Evolutionary conservation across 1,139 yeast species (phyloP).

Genomic region (Geotrichum citri-aurantii): DNA sequence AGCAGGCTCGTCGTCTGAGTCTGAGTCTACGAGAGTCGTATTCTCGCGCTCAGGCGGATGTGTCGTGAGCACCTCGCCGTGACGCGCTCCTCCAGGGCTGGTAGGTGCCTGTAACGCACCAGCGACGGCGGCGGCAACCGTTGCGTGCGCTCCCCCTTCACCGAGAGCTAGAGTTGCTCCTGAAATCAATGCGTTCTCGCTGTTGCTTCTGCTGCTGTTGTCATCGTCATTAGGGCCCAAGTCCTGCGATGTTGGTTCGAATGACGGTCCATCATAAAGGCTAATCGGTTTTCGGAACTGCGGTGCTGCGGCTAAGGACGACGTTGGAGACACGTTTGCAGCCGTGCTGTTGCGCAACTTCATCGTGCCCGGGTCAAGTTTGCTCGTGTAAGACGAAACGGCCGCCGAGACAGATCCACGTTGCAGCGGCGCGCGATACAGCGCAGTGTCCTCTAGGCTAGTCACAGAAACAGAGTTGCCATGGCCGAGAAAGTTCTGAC

Average conservation of each 20-base stretch:
- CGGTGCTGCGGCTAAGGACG: neutral
- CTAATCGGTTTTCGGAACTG: neutral
- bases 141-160: neutral
- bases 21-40: neutral
- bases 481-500: neutral
- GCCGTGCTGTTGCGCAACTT: neutral
- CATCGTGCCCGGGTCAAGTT: conserved; percentile 5
- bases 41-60: neutral
- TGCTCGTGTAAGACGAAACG: neutral
- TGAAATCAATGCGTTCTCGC: neutral
- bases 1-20: conserved; percentile 16
- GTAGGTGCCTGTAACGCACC: neutral
- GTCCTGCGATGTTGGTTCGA: neutral
- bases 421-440: neutral
- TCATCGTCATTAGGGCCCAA: neutral
- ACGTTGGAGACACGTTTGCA: neutral
- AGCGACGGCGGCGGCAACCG: neutral
- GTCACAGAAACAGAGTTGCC: neutral
- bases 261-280: neutral
- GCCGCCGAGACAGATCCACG: neutral
- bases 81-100: conserved; percentile 10
- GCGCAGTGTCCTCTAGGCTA: neutral
- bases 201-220: neutral
- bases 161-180: neutral
- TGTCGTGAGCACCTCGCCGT: conserved; percentile 4